Evolutionary conservation across 495 filamentous ascomycete species (phyloP), one percentile per base, ranked within the genome.

Genomic region (Penicillium pancosmium): DNA sequence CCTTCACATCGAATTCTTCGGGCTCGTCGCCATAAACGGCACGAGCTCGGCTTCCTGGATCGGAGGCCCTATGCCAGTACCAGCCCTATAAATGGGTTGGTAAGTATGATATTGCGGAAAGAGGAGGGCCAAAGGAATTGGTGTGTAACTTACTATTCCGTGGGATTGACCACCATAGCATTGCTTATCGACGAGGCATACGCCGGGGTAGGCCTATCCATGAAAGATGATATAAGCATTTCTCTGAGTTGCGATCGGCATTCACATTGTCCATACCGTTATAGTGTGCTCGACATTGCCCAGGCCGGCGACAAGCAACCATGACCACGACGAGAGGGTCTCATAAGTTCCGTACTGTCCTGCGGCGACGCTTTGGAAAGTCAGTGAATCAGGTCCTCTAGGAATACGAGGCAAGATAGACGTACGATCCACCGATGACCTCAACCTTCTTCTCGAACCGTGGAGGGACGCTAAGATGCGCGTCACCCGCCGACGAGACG

Each of bases 281-380:
- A 89, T 80, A 1, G 79, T 78, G 55, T 82, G 86, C 54, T 90
- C 87, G 7, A 83, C 84, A 40, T 87, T 82, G 0, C 87, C 87
- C 4, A 89, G 68, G 0, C 87, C 86, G 10, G 80, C 80, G 0
- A 77, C 83, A 25, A 87, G 72, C 19, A 68, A 60, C 34, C 78
- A 88, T n/a, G 77, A 79, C 71, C 82, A 88, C 13, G 82, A 80
- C 0, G 84, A 84, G 7, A 89, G 57, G 0, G 81, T 82, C 65
- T 91, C 86, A 51, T 86, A 86, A 16, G 83, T 84, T n/a, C 78
- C 83, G 58, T 84, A 89, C 72, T 84, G 79, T 5, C 87, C 86
- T 4, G 83, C 68, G 18, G 66, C 67, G 25, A 76, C 62, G 6
- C 73, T 76, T 33, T 7, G 11, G 13, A n/a, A 18, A 7, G 49